A percentile compares a stretch with the other conserved stretches of the same genome.
phyloP scores from a whole-genome alignment of 495 filamentous ascomycete genomes.

The Lindgomyces ingoldianus region DNA sequence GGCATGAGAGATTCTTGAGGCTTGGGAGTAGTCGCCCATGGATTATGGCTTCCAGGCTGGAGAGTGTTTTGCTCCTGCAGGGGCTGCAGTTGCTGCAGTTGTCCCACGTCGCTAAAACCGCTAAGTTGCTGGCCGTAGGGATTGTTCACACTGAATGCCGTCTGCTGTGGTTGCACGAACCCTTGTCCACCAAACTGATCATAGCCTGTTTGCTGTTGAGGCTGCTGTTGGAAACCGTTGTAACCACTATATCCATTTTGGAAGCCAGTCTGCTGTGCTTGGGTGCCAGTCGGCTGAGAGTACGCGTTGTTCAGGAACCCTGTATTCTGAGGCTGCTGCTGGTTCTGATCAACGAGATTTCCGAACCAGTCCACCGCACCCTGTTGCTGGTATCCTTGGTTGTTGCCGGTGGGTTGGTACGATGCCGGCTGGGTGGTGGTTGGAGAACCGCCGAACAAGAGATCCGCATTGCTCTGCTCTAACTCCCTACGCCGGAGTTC shows the following conservation, averaged over 20 bases:
- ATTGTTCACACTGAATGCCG: slow-evolving; percentile 67
- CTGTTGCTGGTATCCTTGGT: slow-evolving; percentile 97
- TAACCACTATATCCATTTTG: slow-evolving; percentile 54
- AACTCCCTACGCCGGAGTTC: slow-evolving; percentile 82
- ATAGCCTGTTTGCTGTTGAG: slow-evolving; percentile 59
- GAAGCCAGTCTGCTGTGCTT: slow-evolving; percentile 55
- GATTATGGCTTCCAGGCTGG: slow-evolving; percentile 83
- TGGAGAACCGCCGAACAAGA: slow-evolving; percentile 84
- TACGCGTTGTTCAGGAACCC: slow-evolving; percentile 87
- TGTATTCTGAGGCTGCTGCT: slow-evolving; percentile 72
- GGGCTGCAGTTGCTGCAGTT: slow-evolving; percentile 53
- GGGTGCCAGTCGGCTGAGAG: slow-evolving; percentile 57
- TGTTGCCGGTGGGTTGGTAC: slow-evolving; percentile 82
- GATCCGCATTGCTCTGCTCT: slow-evolving; percentile 82
- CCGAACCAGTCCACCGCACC: slow-evolving; percentile 94
- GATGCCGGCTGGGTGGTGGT: slow-evolving; percentile 48
- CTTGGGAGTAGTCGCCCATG: slow-evolving; percentile 58
- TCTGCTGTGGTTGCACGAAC: slow-evolving; percentile 69
- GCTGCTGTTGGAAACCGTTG: slow-evolving; percentile 57
- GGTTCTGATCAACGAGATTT: slow-evolving; percentile 76
- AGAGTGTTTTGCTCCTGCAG: slow-evolving; percentile 59
- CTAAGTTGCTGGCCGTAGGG: slow-evolving; percentile 64
- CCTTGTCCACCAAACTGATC: slow-evolving; percentile 47
- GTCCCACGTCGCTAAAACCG: slow-evolving; percentile 53
- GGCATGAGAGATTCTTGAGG: slow-evolving; percentile 57